Evolutionary conservation across 2,329 filamentous ascomycete species (phyloP), one percentile per base, ranked within the genome.

Genomic region (Talaromyces albobiverticillius): DNA sequence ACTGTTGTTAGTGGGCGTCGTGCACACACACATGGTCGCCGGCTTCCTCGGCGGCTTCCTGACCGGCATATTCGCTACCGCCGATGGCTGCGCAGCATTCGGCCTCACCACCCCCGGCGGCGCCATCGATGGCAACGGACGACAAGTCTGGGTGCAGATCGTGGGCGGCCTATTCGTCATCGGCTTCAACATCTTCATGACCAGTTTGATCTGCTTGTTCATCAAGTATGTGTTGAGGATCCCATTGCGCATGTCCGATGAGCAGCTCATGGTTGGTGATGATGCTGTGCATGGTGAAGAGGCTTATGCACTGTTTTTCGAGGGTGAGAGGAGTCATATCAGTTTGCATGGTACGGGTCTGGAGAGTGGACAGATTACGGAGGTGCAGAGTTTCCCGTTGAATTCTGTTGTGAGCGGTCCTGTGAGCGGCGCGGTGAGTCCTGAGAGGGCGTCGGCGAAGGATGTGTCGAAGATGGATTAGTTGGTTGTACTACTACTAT

Each of bases 161-260:
- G 77, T 76, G 8, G 75, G 77, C 13, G 76, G 73, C 7, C 64
- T 75, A 8, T 79, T 79, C 64, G 67, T 79, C 55, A 76, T 80
- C 52, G 78, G 76, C 14, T 78, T 74, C 73, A 79, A 80, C 56
- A 60, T 77, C 14, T 73, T 80, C 50, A 79, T 76, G 76, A 80
- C 77, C 4, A 71, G 71, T 18, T 61, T 77, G 31, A 79, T 80
- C 55, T 65, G 78, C 66, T 59, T 73, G 1, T 80, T 80, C 62
- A 80, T 80, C 67, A 77, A 78, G 61, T 75, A 77, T 59, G 76
- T 79, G 40, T 63, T 72, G 42, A 71, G 78, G 16, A 70, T 80
- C 16, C 74, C 76, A 4, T 65, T 80, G 55, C 68, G 77, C 40
- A 77, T 79, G 73, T 66, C 65, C 26, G 76, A 79, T 13, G 76